Evolutionary conservation across 2,329 filamentous ascomycete genomes (phyloP), one percentile per base, ranked within the genome.

Genomic region (Cladobotryum protrusum): DNA sequence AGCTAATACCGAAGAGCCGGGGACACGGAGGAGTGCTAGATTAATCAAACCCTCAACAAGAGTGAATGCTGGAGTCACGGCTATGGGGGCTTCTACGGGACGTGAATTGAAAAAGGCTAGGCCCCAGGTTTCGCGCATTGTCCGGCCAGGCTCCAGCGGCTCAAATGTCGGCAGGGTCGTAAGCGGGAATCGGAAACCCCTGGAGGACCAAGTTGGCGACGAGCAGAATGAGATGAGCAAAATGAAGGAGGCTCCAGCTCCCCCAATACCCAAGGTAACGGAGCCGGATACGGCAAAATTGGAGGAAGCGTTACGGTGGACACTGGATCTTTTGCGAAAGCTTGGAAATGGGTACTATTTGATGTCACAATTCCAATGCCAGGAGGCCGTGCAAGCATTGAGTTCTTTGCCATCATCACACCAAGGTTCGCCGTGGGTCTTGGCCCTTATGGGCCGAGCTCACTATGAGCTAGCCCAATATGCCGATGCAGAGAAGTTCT

Each of bases 401-500:
- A 78, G 78, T 52, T 77, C 82, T 0, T 72, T 99, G 17, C 84
- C 89, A 2, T 72, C 80, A 29, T 71, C 76, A 5, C 92, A 97
- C 61, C 83, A 89, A 58, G 90, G 96, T 54, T 96, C 92, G 2
- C 89, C 93, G 1, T 97, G 90, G 88, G 89, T 96, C 13, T 76
- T 96, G 50, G 85, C 90, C 5, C 89, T 95, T 62, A 85, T 97
- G 63, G 95, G 90, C 7, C 87, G 89, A 58, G 89, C 91, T 15
- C 82, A 95, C 63, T 96, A 95, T 65, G 93, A 99, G 71, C 88
- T 92, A 64, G 86, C 87, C 9, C 81, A 86, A 57, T 96, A 97
- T 63, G 73, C 76, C 2, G 89, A 96, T 55, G 89, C 93, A 3
- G 92, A 96, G 64, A 89, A 87, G 56, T 87, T 85, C 61, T 99